phyloP scores from a whole-genome alignment of 805 yeast genomes.

The Ogataea philodendri region DNA sequence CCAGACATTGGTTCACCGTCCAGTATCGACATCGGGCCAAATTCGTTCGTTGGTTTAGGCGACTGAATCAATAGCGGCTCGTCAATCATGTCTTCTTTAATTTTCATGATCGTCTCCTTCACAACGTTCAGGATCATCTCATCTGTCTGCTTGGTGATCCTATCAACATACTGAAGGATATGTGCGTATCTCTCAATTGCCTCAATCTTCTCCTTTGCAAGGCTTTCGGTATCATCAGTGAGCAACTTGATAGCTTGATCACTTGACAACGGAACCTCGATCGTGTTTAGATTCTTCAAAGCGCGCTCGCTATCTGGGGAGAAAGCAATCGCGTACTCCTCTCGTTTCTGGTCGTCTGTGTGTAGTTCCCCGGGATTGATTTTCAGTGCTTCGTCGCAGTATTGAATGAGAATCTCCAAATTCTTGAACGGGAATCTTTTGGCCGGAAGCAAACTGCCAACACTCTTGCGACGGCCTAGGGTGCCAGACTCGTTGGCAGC shows the following conservation, averaged over 20 bases:
- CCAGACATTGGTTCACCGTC: conserved; percentile 21
- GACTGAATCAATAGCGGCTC: conserved; percentile 22
- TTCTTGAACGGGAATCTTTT: conserved; percentile 62
- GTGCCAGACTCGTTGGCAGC: conserved; percentile 25
- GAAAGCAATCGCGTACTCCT: conserved; percentile 33
- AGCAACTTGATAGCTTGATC: conserved; percentile 64
- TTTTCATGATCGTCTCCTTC: conserved; percentile 57
- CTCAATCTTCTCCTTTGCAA: conserved; percentile 65
- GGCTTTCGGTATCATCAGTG: conserved; percentile 61
- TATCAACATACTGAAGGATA: conserved; percentile 69
- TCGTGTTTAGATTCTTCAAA: conserved; percentile 42
- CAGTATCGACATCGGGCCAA: conserved; percentile 20
- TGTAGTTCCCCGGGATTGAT: conserved; percentile 70
- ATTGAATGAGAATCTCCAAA: conserved; percentile 53
- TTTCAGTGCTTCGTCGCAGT: conserved; percentile 71
- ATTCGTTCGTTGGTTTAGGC: conserved; percentile 19
- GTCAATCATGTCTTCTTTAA: conserved; percentile 35
- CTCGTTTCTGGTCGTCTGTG: conserved; percentile 20
- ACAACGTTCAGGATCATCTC: conserved; percentile 61
- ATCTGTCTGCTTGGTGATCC: conserved; percentile 77
- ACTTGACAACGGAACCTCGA: conserved; percentile 47
- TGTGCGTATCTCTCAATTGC: conserved; percentile 69
- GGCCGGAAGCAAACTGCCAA: conserved; percentile 40
- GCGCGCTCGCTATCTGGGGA: conserved; percentile 65
- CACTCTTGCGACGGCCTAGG: conserved; percentile 37